These are phyloP conservation scores for Penicillium sp. DNA, from an alignment of 2,329 filamentous ascomycete species.

Conservation along the genomic window DNA sequence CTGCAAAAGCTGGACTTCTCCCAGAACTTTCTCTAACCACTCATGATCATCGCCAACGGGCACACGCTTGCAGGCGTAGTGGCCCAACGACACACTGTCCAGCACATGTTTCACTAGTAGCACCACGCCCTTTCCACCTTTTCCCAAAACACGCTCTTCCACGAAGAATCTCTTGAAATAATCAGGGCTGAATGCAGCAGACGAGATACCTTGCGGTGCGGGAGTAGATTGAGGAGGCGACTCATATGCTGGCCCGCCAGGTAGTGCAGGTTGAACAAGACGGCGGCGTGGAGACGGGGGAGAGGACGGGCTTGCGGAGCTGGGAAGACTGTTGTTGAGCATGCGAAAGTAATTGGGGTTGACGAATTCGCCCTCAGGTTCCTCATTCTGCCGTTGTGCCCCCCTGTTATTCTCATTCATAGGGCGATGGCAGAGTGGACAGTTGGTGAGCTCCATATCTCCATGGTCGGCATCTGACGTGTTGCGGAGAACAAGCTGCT, in stretches of 20 bases:
- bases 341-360: constrained; percentile 94
- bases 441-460: constrained; percentile 66
- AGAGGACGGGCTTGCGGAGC: constrained; percentile 46
- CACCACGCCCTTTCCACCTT: constrained; percentile 92
- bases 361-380: constrained; percentile 67
- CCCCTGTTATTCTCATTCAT: constrained; percentile 55
- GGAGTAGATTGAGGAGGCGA: constrained; percentile 51
- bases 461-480: constrained; percentile 49
- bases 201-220: constrained; percentile 70
- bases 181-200: constrained; percentile 83
- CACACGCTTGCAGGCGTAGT: constrained; percentile 95
- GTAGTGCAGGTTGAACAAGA: constrained; percentile 50
- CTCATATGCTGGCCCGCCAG: constrained; percentile 49
- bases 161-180: constrained; percentile 95
- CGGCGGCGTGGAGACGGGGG: constrained; percentile 55
- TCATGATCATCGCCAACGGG: constrained; percentile 92
- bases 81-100: constrained; percentile 81
- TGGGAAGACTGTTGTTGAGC: constrained; percentile 66
- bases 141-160: constrained; percentile 81
- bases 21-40: constrained; percentile 91
- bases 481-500: constrained; percentile 78
- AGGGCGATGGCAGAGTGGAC: constrained; percentile 87
- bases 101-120: constrained; percentile 90
- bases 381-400: constrained; percentile 32
- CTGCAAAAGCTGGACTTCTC: constrained; percentile 91